Conservation (phyloP, 1,139 yeast species). For the Pichia sp. region DNA sequence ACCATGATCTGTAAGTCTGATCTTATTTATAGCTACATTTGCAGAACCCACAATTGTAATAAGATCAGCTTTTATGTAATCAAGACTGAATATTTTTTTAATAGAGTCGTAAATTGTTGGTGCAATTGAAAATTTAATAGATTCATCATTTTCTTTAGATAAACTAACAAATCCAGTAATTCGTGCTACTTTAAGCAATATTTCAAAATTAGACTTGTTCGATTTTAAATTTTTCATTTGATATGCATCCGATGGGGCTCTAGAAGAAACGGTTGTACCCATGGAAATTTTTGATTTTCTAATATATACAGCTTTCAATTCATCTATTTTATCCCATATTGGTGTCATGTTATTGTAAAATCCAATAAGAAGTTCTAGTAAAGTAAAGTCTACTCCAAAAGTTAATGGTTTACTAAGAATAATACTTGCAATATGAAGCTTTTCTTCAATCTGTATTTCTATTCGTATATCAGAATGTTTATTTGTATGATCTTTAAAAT, state of each 20-base stretch:
- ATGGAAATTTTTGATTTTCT: no score
- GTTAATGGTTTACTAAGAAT: slow-evolving; percentile 41
- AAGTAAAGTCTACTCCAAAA: slow-evolving; percentile 31
- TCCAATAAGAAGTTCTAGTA: not conserved
- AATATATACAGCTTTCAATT: not conserved
- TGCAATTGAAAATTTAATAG: not conserved
- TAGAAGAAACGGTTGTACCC: no score
- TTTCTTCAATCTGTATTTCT: slow-evolving; percentile 34
- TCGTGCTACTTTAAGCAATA: not conserved
- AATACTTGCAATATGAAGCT: slow-evolving; percentile 34
- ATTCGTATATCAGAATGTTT: slow-evolving; percentile 46
- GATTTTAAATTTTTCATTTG: not conserved
- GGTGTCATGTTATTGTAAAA: slow-evolving; percentile 1
- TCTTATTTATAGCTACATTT: not conserved
- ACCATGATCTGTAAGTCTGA: slow-evolving; percentile 2
- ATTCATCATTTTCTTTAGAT: slow-evolving; percentile 1
- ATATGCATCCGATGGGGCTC: not conserved
- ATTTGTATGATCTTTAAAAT: slow-evolving; percentile 23
- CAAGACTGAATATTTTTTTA: not conserved
- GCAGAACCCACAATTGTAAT: slow-evolving; percentile 1
- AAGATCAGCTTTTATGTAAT: not conserved
- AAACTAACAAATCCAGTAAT: slow-evolving; percentile 2
- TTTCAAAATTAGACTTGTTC: not conserved
- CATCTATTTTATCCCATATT: slow-evolving; percentile 4
- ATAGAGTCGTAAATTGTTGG: slow-evolving; percentile 3